These are phyloP conservation scores for Ceraceosorus bombacis DNA, from an alignment of 1,284 basidiomycete genomes.

Conservation along the genomic window DNA sequence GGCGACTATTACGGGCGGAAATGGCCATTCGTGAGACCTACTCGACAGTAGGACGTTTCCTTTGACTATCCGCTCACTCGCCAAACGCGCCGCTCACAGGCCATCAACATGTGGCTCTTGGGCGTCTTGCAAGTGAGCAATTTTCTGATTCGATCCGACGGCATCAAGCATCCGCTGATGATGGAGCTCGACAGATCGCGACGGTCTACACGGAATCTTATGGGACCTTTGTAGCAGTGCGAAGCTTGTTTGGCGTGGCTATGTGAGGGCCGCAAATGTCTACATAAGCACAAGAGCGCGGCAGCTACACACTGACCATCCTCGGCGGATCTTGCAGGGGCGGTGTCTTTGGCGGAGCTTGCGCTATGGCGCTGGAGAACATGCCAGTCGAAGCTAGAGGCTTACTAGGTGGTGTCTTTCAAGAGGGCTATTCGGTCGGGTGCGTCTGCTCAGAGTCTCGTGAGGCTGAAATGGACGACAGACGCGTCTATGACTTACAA, in stretches of 20 bases:
- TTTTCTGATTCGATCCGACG: conserved; percentile 13
- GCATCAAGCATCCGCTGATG: background rate
- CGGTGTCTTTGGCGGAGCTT: conserved; percentile 22
- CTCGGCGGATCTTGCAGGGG: conserved; percentile 3
- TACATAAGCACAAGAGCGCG: too few species aligned
- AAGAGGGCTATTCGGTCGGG: conserved; percentile 30
- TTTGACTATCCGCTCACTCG: background rate
- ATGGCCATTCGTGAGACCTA: conserved; percentile 1
- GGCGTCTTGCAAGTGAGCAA: conserved; percentile 28
- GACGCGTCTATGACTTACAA: background rate
- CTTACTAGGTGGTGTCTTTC: conserved; percentile 29
- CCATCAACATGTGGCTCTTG: conserved; percentile 28
- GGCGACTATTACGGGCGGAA: conserved; percentile 12
- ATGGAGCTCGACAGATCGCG: background rate
- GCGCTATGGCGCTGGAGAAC: conserved; percentile 22
- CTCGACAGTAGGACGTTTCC: background rate
- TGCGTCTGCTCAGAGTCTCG: background rate
- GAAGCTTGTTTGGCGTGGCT: conserved; percentile 29
- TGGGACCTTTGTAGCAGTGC: conserved; percentile 23
- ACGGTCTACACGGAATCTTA: conserved; percentile 12
- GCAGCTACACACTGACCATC: too few species aligned
- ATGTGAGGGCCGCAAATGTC: conserved; percentile 15
- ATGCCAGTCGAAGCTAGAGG: conserved; percentile 28
- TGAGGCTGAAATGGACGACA: too few species aligned
- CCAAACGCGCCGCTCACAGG: conserved; percentile 18